Evolutionary conservation across 331 rosid species (phyloP).

Genomic region (Phaseolus coccineus): DNA sequence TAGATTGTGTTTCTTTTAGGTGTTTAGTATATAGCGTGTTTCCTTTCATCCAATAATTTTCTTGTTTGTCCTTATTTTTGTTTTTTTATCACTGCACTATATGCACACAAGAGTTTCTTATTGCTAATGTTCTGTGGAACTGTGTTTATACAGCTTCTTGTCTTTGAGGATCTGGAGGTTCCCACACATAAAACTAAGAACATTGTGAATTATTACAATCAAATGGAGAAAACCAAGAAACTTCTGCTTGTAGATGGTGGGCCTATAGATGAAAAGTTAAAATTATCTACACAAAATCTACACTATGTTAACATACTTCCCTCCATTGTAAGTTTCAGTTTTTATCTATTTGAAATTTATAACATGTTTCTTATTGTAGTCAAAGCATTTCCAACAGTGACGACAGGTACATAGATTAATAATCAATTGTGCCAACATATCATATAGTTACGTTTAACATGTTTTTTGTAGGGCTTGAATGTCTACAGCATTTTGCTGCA

Average conservation of each 20-base stretch:
- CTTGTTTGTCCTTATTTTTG: slow-evolving; percentile 3
- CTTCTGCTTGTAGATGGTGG: slow-evolving; percentile 81
- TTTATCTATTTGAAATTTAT: slow-evolving; percentile 35
- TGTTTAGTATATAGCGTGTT: slow-evolving; percentile 8
- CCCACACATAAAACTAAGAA: slow-evolving; percentile 89
- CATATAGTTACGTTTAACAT: slow-evolving; percentile 17
- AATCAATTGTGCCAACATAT: background rate
- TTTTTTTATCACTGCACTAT: slow-evolving; percentile 7
- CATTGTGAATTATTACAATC: slow-evolving; percentile 65
- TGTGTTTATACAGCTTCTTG: slow-evolving; percentile 69
- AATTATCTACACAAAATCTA: slow-evolving; percentile 92
- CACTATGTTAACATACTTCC: slow-evolving; percentile 92
- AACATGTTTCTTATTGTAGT: background rate
- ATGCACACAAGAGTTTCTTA: slow-evolving; percentile 30
- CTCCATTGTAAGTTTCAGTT: slow-evolving; percentile 68
- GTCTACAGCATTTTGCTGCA: slow-evolving; percentile 90
- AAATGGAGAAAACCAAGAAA: slow-evolving; percentile 78
- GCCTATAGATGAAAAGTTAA: slow-evolving; percentile 73
- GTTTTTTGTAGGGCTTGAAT: slow-evolving; percentile 84
- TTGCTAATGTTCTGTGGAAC: slow-evolving; percentile 17
- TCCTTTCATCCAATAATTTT: slow-evolving; percentile 24
- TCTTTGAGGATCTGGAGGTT: slow-evolving; percentile 87
- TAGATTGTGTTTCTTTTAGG: slow-evolving; percentile 9
- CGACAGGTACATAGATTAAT: background rate
- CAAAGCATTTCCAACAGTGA: slow-evolving; percentile 4